phyloP scores from a whole-genome alignment of 2,329 filamentous ascomycete genomes.

The Tolypocladium ovalisporum region DNA sequence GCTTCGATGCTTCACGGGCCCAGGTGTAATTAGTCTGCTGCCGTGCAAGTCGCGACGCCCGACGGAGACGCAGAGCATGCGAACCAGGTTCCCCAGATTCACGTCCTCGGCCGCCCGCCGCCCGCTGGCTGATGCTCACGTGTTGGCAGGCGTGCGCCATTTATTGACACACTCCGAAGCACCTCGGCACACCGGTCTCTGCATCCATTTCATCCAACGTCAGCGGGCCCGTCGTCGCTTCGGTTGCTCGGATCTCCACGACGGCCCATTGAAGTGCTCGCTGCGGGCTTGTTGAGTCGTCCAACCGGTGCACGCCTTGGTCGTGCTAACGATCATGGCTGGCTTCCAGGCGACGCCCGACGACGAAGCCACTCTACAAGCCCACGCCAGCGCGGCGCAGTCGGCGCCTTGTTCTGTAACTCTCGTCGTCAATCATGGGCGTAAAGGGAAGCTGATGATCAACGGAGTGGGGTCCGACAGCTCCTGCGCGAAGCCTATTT shows the following conservation, averaged over 20 bases:
- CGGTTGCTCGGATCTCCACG: neutral
- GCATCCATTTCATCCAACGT: neutral
- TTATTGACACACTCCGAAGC: neutral
- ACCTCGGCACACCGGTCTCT: neutral
- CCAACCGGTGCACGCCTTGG: neutral
- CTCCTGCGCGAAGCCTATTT: neutral
- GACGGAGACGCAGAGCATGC: neutral
- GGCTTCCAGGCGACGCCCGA: neutral
- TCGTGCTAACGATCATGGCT: neutral
- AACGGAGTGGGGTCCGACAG: neutral
- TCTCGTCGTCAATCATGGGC: neutral
- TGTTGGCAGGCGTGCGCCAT: neutral
- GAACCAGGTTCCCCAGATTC: neutral
- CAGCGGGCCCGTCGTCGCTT: neutral
- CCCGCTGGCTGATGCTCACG: neutral
- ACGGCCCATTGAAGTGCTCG: neutral
- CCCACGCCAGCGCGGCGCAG: neutral
- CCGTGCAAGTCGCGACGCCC: neutral
- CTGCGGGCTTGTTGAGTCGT: neutral
- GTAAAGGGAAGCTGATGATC: neutral
- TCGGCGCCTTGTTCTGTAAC: neutral
- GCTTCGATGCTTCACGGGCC: neutral
- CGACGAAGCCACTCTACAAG: neutral
- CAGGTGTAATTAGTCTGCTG: neutral
- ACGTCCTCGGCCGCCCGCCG: neutral